Conservation (phyloP, 208 protist species). For the Sergeia podlipaevii region DNA sequence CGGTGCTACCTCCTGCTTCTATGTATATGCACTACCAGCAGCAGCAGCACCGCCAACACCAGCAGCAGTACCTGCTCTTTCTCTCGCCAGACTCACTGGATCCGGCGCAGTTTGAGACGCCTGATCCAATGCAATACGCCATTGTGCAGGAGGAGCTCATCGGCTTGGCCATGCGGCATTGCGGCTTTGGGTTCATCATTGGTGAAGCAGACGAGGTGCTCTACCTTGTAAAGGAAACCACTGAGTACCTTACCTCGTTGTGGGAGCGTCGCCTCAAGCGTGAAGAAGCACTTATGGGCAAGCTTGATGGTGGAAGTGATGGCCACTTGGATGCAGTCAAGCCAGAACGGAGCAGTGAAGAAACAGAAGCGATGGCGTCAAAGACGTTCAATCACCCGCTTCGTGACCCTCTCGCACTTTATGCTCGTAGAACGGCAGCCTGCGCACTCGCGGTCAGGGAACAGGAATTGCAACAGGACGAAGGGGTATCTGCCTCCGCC, state of each 20-base stretch:
- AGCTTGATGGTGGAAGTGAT: neutral
- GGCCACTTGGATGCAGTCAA: constrained; percentile 18
- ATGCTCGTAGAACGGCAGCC: constrained; percentile 2
- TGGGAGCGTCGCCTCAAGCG: constrained; percentile 14
- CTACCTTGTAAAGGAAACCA: constrained; percentile 25
- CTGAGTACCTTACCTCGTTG: constrained; percentile 4
- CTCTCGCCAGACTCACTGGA: constrained; percentile 50
- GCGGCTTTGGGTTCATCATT: constrained; percentile 50
- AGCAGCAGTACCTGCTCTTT: constrained; percentile 28
- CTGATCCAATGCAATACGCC: constrained; percentile 40
- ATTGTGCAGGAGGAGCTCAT: constrained; percentile 78
- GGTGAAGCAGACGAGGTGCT: constrained; percentile 80
- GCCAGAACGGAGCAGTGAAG: constrained; percentile 2
- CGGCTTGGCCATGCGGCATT: constrained; percentile 43
- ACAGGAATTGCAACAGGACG: neutral
- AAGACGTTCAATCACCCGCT: neutral
- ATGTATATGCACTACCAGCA: too few relatives aligned
- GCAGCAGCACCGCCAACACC: neutral
- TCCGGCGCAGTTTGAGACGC: constrained; percentile 25
- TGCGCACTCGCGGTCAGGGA: neutral
- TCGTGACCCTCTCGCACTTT: constrained; percentile 13
- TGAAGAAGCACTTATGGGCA: neutral
- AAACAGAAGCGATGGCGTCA: too few relatives aligned
- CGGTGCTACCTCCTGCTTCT: too few relatives aligned
- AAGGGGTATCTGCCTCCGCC: neutral